Evolutionary conservation across 805 yeast species (phyloP).

Genomic region (Kluyveromyces siamensis): DNA sequence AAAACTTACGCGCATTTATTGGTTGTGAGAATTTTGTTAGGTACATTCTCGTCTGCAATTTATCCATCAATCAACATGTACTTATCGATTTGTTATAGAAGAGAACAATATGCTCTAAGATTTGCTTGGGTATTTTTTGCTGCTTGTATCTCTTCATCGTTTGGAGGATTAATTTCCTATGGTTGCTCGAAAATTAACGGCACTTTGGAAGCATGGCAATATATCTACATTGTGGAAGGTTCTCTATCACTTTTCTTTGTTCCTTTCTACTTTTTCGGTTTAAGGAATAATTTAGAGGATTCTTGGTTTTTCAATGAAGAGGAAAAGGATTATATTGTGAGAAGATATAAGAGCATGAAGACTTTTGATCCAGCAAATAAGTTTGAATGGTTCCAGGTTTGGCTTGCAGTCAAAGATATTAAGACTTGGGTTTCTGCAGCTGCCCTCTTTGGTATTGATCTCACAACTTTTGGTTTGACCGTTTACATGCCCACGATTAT

Average conservation of each 20-base stretch:
- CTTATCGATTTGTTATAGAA: slow-evolving; percentile 38
- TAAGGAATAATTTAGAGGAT: slow-evolving; percentile 34
- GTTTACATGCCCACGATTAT: slow-evolving; percentile 36
- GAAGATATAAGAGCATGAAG: slow-evolving; percentile 30
- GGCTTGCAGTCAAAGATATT: slow-evolving; percentile 23
- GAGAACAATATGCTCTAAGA: slow-evolving; percentile 40
- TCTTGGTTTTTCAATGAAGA: slow-evolving; percentile 34
- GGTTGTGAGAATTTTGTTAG: slow-evolving; percentile 40
- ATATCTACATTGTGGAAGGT: slow-evolving; percentile 44
- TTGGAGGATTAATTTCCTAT: slow-evolving; percentile 46
- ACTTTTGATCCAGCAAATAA: slow-evolving; percentile 30
- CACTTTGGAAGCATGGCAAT: slow-evolving; percentile 40
- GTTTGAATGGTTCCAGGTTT: slow-evolving; percentile 31
- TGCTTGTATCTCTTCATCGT: slow-evolving; percentile 46
- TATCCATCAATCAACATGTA: slow-evolving; percentile 42
- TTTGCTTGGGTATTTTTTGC: slow-evolving; percentile 42
- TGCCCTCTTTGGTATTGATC: slow-evolving; percentile 32
- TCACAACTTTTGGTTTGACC: slow-evolving; percentile 32
- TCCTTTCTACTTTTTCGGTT: slow-evolving; percentile 28
- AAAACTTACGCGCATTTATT: slow-evolving; percentile 34
- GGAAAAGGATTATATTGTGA: slow-evolving; percentile 31
- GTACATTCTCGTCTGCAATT: slow-evolving; percentile 44
- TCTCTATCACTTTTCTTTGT: slow-evolving; percentile 32
- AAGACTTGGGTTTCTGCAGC: slow-evolving; percentile 26
- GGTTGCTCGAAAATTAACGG: slow-evolving; percentile 37